Conservation (phyloP, 495 filamentous ascomycete species). For the Aspergillus ellipticus region DNA sequence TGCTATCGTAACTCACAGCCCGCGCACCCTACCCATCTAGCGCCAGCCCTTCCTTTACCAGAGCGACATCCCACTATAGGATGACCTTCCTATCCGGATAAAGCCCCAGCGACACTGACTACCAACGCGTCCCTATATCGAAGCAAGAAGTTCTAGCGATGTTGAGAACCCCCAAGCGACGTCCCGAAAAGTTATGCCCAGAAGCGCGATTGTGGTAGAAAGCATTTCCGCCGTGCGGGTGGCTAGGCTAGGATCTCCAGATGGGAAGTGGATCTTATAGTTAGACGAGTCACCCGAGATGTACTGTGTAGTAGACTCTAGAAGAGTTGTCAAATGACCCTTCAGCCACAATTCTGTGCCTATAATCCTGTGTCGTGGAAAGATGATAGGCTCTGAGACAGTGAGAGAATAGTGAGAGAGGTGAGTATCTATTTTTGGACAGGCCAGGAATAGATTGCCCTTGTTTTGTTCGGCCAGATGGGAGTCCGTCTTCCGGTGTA, state of each 20-base stretch:
- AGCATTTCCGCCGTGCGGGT: too few species aligned
- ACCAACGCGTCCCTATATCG: too few species aligned
- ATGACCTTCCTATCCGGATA: not conserved
- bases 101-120: not conserved
- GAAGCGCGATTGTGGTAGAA: not conserved
- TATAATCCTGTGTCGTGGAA: not conserved
- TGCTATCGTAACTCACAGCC: not conserved
- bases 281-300: not conserved
- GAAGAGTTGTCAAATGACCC: not conserved
- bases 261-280: too few species aligned
- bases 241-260: too few species aligned
- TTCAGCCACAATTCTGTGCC: not conserved
- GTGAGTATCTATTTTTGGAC: too few species aligned
- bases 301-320: not conserved
- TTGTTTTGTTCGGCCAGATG: constrained; percentile 1
- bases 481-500: not conserved
- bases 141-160: not conserved
- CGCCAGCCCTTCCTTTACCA: not conserved
- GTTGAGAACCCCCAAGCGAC: not conserved
- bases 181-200: not conserved
- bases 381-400: too few species aligned
- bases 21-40: not conserved
- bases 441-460: not conserved
- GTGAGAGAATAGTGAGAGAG: too few species aligned
- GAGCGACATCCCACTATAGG: not conserved